Base-by-base conservation (phyloP, 306 rosid species). In the Casuarina glauca region DNA sequence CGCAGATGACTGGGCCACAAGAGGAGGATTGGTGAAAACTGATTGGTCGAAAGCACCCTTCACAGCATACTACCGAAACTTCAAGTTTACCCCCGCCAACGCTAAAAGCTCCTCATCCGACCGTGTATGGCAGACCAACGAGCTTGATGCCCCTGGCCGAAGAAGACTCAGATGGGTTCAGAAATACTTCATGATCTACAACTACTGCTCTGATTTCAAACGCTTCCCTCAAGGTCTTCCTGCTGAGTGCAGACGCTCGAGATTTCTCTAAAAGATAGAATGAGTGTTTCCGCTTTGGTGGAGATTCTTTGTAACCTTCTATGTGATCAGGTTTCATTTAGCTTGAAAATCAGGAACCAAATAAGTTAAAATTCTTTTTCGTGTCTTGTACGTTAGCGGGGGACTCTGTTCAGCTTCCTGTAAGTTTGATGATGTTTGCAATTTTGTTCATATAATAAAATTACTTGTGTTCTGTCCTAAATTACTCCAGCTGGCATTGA, bases 1-100 rank as follows among this genome's bases (percentile, higher is more conserved):
- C 41, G 97, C 97, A 1, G 93, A 89, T 70, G 88, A 91, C 41
- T 91, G 96, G 96, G 96, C 93, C 26, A 93, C 97, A 1, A 84
- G 96, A 86, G 96, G 97, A 12, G 97, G 97, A 12, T 77, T 91
- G 81, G 89, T 91, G 42, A 93, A 93, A 78, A 90, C 89, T 16
- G 97, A 92, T 79, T 92, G 97, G 97, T 77, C 97, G 11, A 88
- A 87, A 16, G 93, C 96, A 46, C 98, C 98, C 15, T 93, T 93
- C 26, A 91, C 91, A 1, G 98, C 98, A 3, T 91, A 91, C 77
- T 93, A 93, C 69, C 82, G 98, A 2, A 91, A 91, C 71, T 93
- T 93, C 90, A 85, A 86, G 13, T 88, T 77, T 69, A 71, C 87
- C 0, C 78, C 87, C 6, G 79, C 83, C 16, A 66, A 43, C 6